Base-by-base conservation (phyloP, 2,329 filamentous ascomycete genomes). In the Rhynchosporium agropyri region DNA sequence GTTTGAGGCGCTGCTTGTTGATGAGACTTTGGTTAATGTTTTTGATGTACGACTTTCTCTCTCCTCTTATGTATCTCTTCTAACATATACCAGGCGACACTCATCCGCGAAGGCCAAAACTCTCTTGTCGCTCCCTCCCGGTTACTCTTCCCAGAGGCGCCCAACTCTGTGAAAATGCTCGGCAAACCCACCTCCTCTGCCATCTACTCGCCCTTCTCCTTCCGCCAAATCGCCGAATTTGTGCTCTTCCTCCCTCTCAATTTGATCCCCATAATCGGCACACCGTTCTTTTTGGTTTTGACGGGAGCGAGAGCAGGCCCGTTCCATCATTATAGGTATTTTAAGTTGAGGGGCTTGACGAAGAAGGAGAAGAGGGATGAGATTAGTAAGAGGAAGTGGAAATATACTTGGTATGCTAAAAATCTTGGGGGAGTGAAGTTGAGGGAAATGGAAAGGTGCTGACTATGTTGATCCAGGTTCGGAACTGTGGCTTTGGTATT, bases 241-340 rank as follows among this genome's bases (percentile, higher is more conserved):
- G 80, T 96, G 42, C 70, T 91, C 36, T 88, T 89, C 71, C 81
- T 93, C 1, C 90, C 95, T 1, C 83, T 99, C 63, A 98, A 96
- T 74, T 85, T 99, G 28, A 84, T 98, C 15, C 94, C 94, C 0
- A 85, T 89, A 53, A 84, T 92, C 13, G 94, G 94, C 15, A 89
- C 90, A 0, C 91, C 91, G 0, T 82, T 95, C 66, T 99, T 97
- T 75, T 83, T 99, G 65, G 77, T 97, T 61, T 83, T 97, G 68
- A 97, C 93, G 0, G 95, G 94, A 1, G 91, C 93, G 53, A 83
- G 94, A 31, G 86, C 92, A 4, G 94, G 95, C 0, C 95, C 94
- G 38, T 84, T 98, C 33, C 89, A 95, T 61, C 93, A 97, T 70
- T 95, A 93, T 80, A 83, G 95, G 63, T 97, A 95, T 81, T 97